phyloP scores from a whole-genome alignment of 2,329 filamentous ascomycete species.

The Fusarium pseudograminearum region DNA sequence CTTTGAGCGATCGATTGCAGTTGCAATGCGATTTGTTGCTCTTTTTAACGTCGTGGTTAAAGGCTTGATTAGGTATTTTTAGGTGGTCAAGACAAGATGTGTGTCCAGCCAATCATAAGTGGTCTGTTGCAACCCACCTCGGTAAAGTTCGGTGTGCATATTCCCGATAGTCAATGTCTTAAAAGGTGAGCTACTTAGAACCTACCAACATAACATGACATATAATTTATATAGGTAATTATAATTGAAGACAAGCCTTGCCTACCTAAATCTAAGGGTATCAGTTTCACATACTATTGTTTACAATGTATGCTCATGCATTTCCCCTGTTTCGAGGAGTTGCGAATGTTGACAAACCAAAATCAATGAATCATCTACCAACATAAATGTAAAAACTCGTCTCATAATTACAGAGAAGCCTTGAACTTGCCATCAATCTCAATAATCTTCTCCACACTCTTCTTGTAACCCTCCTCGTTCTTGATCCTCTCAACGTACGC shows the following conservation, averaged over 20 bases:
- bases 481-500: conserved; percentile 62
- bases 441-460: conserved; percentile 62
- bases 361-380: not conserved
- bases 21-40: conserved; percentile 20
- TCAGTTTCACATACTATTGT: not conserved
- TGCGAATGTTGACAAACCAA: not conserved
- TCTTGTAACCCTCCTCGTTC: conserved; percentile 61
- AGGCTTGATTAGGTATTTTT: conserved; percentile 41
- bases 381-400: not conserved
- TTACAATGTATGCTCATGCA: not conserved
- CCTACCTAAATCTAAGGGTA: too few relatives aligned
- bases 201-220: not conserved
- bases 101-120: conserved; percentile 40
- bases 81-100: conserved; percentile 15
- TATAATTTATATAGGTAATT: not conserved
- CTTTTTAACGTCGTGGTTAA: conserved; percentile 2
- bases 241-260: not conserved
- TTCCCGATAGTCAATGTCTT: not conserved
- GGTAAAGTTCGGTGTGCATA: conserved; percentile 36
- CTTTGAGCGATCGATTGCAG: not conserved
- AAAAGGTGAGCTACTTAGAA: not conserved
- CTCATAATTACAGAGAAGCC: conserved; percentile 18
- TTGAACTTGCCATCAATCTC: conserved; percentile 59
- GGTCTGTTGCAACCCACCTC: conserved; percentile 10
- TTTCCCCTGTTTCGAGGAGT: not conserved